Percentiles rank a stretch among this genome's conserved stretches.
Conservation (phyloP, 2,329 filamentous ascomycete genomes). For the Thelonectria rubi region DNA sequence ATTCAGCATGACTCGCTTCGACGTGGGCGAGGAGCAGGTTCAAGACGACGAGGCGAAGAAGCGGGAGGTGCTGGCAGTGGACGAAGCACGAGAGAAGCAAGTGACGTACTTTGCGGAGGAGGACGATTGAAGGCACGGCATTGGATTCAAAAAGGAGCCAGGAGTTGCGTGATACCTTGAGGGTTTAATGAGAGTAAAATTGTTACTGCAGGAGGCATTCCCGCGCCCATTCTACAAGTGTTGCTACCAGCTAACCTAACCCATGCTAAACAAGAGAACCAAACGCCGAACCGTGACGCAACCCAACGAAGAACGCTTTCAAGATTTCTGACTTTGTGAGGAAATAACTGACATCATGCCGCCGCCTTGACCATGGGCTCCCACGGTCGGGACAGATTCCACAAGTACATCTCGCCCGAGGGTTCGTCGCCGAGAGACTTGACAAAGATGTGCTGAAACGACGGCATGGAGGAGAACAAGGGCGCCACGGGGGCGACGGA, state of each 20-base stretch:
- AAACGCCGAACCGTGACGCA: constrained; percentile 27
- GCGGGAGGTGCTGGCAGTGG: constrained; percentile 37
- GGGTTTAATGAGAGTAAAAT: constrained; percentile 38
- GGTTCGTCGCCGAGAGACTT: constrained; percentile 47
- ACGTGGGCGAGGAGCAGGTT: constrained; percentile 53
- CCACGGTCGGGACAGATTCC: constrained; percentile 53
- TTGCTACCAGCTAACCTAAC: constrained; percentile 13
- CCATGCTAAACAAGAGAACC: constrained; percentile 24
- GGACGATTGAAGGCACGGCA: constrained; percentile 36
- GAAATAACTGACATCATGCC: constrained; percentile 35
- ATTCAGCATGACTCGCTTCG: constrained; percentile 66
- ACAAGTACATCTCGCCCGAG: constrained; percentile 51
- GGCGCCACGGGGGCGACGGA: constrained; percentile 41
- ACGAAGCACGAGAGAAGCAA: not conserved
- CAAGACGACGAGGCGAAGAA: constrained; percentile 37
- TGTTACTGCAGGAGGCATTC: constrained; percentile 33
- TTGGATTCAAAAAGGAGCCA: constrained; percentile 38
- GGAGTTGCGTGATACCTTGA: constrained; percentile 45
- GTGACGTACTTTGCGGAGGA: not conserved
- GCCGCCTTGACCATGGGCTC: constrained; percentile 54
- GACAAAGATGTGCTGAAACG: constrained; percentile 50
- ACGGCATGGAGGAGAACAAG: constrained; percentile 42
- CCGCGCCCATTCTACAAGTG: constrained; percentile 28
- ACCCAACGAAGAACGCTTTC: not conserved
- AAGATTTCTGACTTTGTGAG: constrained; percentile 1